Evolutionary conservation across 2,329 filamentous ascomycete species (phyloP), one percentile per base, ranked within the genome.

Genomic region (Aspergillus sp.): DNA sequence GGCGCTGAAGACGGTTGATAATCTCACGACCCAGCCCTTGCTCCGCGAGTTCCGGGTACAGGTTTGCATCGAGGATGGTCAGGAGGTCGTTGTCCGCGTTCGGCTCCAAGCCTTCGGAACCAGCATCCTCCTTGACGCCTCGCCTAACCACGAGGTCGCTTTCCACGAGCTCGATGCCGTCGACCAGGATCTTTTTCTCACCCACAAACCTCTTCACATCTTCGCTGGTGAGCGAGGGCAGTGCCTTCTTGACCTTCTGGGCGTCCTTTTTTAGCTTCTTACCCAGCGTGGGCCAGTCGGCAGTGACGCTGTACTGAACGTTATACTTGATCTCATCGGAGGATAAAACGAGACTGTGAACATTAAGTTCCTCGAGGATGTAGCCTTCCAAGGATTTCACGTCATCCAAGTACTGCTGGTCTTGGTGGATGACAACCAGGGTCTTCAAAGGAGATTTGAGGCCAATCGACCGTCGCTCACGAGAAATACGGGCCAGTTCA

Each of bases 201-300:
- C 78, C 71, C 36, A 93, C 74, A 64, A 89, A 98, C 35, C 74
- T 72, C 65, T 90, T 87, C 50, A 95, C 88, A 56, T 95, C 80
- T 7, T 87, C 81, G 56, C 83, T 90, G 19, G 79, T 86, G 42
- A 98, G 74, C 35, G 72, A 76, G 4, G 90, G 90, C 41, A 98
- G 73, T 2, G 87, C 89, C 71, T 91, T 94, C 75, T 94, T 94
- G 57, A 97, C 89, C 64, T 85, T 88, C 54, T 83, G 81, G 54
- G 89, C 87, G 60, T 96, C 90, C 71, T 95, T 96, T 77, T 94
- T 94, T 57, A 97, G 78, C 73, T 97, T 97, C 79, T 95, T 95
- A 54, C 93, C 93, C 10, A 98, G 77, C 2, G 87, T 85, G 9
- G 93, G 89, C 85, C 93, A 96, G 68, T 98, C 93, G 5, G 89